Base-by-base conservation (phyloP, 2,329 filamentous ascomycete genomes). In the Colletotrichum magnum region DNA sequence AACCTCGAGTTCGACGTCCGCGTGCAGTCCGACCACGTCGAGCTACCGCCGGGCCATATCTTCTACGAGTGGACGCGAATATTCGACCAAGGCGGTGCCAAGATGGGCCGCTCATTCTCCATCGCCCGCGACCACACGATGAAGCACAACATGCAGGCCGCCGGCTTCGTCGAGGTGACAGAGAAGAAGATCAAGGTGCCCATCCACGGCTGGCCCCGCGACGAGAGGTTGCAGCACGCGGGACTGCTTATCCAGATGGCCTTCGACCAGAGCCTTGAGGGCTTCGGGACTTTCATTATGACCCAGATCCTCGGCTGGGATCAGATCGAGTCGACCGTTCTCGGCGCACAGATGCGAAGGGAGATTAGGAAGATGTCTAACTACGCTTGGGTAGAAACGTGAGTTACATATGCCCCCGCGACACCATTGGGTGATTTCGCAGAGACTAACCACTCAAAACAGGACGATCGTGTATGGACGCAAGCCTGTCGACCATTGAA, bases 271-370 rank as follows among this genome's bases (percentile, higher is more conserved):
- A 76, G 76, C 45, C 52, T 77, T 6, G 76, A 77, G 54, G 76
- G 76, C 0, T 74, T 77, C 41, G 76, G 73, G 3, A 64, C 75
- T 21, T 77, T 74, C 41, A 57, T 78, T 65, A 65, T 78, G 15
- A 75, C 69, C 13, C 73, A 76, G 50, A 67, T 79, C 9, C 72
- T 78, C 72, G 72, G 73, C 16, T 77, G 74, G 76, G 71, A 73
- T 16, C 72, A 74, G 24, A 63, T 62, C 2, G 69, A 74, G 24
- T 72, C 75, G 3, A 72, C 75, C 57, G 52, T 72, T 0, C 75
- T 78, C 9, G 66, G 76, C 2, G 67, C 71, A 16, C 70, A 74
- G 36, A 78, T 76, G 72, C 71, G 76, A 15, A 56, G 47, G 13
- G 68, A 68, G 32, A 32, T 59, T 5, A 64, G 59, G 51, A 71